Evolutionary conservation across 2,329 filamentous ascomycete species (phyloP), one percentile per base, ranked within the genome.

Genomic region (Colletotrichum sp.): DNA sequence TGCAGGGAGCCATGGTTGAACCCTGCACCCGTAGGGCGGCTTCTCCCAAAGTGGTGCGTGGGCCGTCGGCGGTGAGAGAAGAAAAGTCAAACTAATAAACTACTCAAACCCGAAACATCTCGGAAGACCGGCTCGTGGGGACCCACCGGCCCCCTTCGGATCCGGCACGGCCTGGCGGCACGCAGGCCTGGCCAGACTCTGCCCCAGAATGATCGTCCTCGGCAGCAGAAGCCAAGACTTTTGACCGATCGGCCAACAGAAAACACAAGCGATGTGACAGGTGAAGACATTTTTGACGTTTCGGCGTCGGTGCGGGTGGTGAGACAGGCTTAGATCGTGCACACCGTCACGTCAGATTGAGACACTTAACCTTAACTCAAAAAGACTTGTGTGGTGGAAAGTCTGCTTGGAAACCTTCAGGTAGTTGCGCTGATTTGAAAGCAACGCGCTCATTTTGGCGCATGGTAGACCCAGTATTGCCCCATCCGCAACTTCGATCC

Each of bases 151-250:
- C 15, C 44, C 28, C 34, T 63, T 70, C 66, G 66, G 71, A 36
- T 72, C 64, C 63, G 70, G 70, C 70, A 72, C 70, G 70, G 70
- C 36, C 34, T 62, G 18, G 34, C 70, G 70, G 70, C 70, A 72
- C 28, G 70, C 15, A 55, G 28, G 62, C 34, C 63, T 73, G 55
- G 57, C 39, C 32, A 32, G 44, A 26, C 28, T n/a, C 30, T 57
- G 13, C 68, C 71, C 67, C 72, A 66, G 60, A 75, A 62, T 71
- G 72, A 75, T 75, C 67, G 68, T 52, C 72, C 72, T 75, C 24
- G 62, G 21, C 60, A 36, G 52, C 6, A 62, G 65, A 32, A 75
- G 72, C 72, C 72, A 75, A 75, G 72, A 59, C 68, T 75, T 52
- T 71, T 75, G 68, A 65, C 32, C 63, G 34, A 44, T 71, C 49